phyloP scores from a whole-genome alignment of 805 yeast species.

The Metschnikowia picachoensis region DNA sequence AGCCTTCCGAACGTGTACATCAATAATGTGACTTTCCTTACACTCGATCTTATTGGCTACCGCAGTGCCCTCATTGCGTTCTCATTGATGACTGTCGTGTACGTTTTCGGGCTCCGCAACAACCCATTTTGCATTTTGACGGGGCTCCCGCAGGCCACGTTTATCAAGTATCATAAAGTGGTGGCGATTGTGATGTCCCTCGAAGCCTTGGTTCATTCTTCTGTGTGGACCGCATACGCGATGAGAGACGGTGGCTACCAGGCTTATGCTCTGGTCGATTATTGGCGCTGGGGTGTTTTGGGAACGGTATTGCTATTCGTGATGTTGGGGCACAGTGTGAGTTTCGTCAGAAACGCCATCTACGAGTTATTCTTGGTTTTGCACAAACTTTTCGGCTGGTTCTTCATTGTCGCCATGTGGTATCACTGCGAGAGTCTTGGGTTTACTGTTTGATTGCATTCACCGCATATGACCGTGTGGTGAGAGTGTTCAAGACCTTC shows the following conservation, averaged over 20 bases:
- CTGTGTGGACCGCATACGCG: slow-evolving; percentile 18
- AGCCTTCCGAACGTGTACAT: slow-evolving; percentile 17
- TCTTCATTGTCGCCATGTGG: slow-evolving; percentile 20
- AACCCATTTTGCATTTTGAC: slow-evolving; percentile 17
- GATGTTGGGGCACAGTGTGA: slow-evolving; percentile 16
- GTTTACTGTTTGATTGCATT: slow-evolving; percentile 16
- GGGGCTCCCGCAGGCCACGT: slow-evolving; percentile 15
- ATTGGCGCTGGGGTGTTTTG: slow-evolving; percentile 18
- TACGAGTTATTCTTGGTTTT: slow-evolving; percentile 15
- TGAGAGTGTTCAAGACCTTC: slow-evolving; percentile 14
- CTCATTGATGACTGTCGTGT: slow-evolving; percentile 18
- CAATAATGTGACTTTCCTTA: slow-evolving; percentile 13
- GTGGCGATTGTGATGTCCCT: slow-evolving; percentile 15
- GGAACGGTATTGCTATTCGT: slow-evolving; percentile 15
- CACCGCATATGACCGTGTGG: slow-evolving; percentile 14
- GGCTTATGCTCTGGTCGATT: slow-evolving; percentile 14
- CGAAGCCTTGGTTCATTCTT: slow-evolving; percentile 17
- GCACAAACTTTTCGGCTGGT: slow-evolving; percentile 18
- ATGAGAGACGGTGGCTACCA: slow-evolving; percentile 14
- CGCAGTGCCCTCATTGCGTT: slow-evolving; percentile 17
- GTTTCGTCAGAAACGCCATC: slow-evolving; percentile 10
- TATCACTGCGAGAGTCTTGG: slow-evolving; percentile 17
- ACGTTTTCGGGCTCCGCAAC: slow-evolving; percentile 18
- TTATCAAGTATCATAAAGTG: slow-evolving; percentile 16
- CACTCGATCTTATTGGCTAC: slow-evolving; percentile 18